Conservation (phyloP, 257 asterid species). For the Solanum habrochaites region DNA sequence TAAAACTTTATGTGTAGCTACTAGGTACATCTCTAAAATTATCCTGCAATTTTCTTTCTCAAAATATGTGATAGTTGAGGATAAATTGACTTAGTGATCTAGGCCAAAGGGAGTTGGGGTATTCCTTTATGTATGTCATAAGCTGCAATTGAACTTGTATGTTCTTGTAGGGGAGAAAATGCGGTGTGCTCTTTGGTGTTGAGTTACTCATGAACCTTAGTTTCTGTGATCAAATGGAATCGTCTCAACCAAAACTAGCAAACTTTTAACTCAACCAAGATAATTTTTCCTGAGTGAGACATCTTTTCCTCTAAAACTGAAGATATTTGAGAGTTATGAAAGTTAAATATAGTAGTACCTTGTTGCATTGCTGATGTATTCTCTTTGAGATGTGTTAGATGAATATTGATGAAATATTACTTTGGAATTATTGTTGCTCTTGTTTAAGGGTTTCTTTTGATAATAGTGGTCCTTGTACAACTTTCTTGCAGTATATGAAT, state of each 20-base stretch:
- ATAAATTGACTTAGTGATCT: background rate
- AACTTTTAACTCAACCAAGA: background rate
- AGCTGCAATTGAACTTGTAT: background rate
- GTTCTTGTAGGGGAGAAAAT: background rate
- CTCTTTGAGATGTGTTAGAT: background rate
- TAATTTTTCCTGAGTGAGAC: background rate
- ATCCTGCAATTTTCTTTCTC: background rate
- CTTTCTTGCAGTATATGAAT: conserved; percentile 79
- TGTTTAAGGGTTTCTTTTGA: conserved; percentile 2
- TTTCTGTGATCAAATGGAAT: background rate
- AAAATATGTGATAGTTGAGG: background rate
- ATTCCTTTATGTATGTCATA: background rate
- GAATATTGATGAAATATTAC: background rate
- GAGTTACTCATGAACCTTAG: background rate
- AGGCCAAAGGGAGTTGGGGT: background rate
- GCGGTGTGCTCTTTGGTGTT: background rate
- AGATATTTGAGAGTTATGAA: background rate
- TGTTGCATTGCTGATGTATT: background rate
- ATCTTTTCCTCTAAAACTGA: background rate
- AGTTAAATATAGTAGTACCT: background rate
- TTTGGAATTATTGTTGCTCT: background rate
- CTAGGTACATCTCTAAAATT: background rate
- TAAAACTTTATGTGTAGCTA: background rate
- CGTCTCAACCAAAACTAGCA: background rate
- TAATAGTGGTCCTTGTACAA: conserved; percentile 12